These are phyloP conservation scores for Globisporangium echinulatum DNA, from an alignment of 352 stramenopile genomes.

Conservation along the genomic window DNA sequence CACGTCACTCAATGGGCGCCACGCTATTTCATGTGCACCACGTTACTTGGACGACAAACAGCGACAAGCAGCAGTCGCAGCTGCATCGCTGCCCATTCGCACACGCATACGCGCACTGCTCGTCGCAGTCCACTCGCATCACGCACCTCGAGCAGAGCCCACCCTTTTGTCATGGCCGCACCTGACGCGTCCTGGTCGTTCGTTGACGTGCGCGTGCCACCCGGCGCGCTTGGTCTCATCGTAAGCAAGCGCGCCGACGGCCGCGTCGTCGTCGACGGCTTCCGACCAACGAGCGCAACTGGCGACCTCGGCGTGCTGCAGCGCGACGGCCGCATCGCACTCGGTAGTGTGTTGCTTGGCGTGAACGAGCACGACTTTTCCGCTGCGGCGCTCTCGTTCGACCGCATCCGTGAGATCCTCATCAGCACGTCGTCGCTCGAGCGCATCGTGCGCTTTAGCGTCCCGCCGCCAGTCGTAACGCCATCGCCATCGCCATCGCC, in stretches of 20 bases:
- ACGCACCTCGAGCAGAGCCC: too few relatives aligned
- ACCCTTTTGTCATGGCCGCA: neutral
- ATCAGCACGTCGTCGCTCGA: slow-evolving; percentile 49
- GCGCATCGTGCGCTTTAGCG: slow-evolving; percentile 58
- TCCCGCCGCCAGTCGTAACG: slow-evolving; percentile 28
- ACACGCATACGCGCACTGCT: neutral
- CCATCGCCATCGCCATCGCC: neutral
- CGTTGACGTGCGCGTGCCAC: slow-evolving; percentile 61
- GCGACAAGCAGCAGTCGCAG: neutral
- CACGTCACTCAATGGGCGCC: too few relatives aligned
- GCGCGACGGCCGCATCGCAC: slow-evolving; percentile 27
- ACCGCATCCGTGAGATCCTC: slow-evolving; percentile 67
- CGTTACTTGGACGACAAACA: too few relatives aligned
- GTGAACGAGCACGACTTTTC: slow-evolving; percentile 74
- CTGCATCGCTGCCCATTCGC: neutral
- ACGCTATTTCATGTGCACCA: too few relatives aligned
- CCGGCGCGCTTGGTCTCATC: slow-evolving; percentile 67
- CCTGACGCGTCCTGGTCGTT: slow-evolving; percentile 19
- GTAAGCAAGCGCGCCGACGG: slow-evolving; percentile 46
- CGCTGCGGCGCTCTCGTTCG: slow-evolving; percentile 37
- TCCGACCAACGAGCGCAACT: slow-evolving; percentile 43
- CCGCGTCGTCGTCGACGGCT: slow-evolving; percentile 70
- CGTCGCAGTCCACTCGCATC: neutral
- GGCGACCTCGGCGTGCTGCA: slow-evolving; percentile 39
- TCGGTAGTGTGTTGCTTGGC: slow-evolving; percentile 47